Evolutionary conservation across 2,329 filamentous ascomycete species (phyloP).

Genomic region (Teratosphaeria epicoccoides): DNA sequence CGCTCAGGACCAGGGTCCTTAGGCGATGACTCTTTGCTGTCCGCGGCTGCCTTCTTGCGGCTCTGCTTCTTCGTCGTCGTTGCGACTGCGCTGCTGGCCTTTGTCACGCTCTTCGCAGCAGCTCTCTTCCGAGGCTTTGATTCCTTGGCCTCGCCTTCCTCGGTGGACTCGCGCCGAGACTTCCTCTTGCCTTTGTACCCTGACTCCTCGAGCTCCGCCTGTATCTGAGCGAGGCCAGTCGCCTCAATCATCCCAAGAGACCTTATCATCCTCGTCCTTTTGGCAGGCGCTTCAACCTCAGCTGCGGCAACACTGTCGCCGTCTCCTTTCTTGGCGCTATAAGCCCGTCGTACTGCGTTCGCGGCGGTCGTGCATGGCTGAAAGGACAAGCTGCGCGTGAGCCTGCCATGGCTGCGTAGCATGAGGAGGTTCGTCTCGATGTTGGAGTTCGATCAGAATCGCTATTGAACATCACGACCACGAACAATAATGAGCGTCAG

Average conservation of each 20-base stretch:
- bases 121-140: not conserved
- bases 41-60: not conserved
- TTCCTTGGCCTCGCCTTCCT: not conserved
- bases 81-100: not conserved
- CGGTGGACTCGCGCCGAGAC: not conserved
- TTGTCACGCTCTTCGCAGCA: not conserved
- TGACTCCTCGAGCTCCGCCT: constrained; percentile 2
- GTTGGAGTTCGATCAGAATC: not conserved
- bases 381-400: constrained; percentile 1
- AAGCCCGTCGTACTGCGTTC: not conserved
- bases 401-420: constrained; percentile 8
- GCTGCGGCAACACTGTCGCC: not conserved
- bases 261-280: not conserved
- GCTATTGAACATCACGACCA: not conserved
- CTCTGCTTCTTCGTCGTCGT: not conserved
- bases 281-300: not conserved
- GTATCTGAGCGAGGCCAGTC: not conserved
- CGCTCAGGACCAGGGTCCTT: not conserved
- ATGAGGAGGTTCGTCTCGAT: not conserved
- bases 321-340: not conserved
- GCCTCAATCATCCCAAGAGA: not conserved
- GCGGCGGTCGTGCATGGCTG: not conserved
- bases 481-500: not conserved
- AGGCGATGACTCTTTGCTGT: not conserved
- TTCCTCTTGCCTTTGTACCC: not conserved